Base-by-base conservation (phyloP, 805 yeast species). In the Vanderwaltozyma tropicalis region DNA sequence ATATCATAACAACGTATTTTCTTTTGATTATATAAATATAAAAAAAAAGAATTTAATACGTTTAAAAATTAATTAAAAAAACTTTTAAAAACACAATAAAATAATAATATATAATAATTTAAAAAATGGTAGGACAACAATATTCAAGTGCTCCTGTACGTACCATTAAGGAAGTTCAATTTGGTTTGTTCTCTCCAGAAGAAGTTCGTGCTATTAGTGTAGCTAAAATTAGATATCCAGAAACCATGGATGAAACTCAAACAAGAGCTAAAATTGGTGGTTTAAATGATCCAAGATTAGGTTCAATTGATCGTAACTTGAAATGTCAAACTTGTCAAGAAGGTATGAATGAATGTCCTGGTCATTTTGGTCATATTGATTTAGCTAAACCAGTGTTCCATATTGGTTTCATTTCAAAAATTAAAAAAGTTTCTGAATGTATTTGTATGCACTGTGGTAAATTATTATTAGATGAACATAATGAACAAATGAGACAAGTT, bases 381-480 rank as follows among this genome's bases (percentile, higher is more conserved):
- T 71, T 92, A 47, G 97, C 98, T 26, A 92, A 89, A 60, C 98
- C 99, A 12, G 99, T 92, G 28, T 92, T 92, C 66, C 98, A 92
- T 62, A 86, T 92, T 61, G 98, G 95, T 33, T 92, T 86, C 63
- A 78, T 92, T 53, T 75, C 94, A 34, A 89, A 85, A 59, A 89
- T 92, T 55, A 92, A 92, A 60, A 92, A 92, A 61, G 84, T 86
- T 28, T 82, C 95, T 61, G 98, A 92, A 62, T 83, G 92, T 66
- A 89, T 89, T 22, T 92, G 99, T 69, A 88, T 92, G 87, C 95
- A 92, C 67, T 92, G 99, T 70, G 99, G 99, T 59, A 92, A 89
- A 61, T 59, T 92, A 43, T 68, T 88, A 47, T 67, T 88, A 28
- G 97, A 92, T 62, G 97, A 87, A 63, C 61, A 69, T 33, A 66